Conservation (phyloP, 73 alveolate genomes). For the Paramecium primaurelia region DNA sequence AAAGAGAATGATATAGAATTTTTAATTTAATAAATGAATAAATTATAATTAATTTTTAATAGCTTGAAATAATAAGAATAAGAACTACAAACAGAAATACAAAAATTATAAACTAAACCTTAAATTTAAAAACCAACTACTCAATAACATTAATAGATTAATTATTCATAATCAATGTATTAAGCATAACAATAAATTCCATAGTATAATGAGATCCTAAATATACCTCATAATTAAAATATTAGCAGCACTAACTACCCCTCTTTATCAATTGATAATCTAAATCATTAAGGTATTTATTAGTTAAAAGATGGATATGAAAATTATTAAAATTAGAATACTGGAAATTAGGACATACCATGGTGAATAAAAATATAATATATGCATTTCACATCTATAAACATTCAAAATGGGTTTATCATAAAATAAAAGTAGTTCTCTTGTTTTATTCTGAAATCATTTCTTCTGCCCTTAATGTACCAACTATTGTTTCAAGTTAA, state of each 20-base stretch:
- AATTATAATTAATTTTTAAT: not conserved
- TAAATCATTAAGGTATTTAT: not conserved
- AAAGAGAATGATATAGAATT: not conserved
- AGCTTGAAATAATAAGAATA: not conserved
- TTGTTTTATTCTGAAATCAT: slow-evolving; percentile 13
- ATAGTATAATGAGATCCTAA: not conserved
- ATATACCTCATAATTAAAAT: not conserved
- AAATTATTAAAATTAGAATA: not conserved
- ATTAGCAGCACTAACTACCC: not conserved
- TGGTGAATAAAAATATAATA: not conserved
- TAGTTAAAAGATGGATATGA: not conserved
- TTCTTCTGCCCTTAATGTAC: slow-evolving; percentile 19
- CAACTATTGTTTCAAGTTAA: slow-evolving; percentile 6
- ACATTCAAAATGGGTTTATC: not conserved
- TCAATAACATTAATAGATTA: not conserved
- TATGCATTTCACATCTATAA: not conserved
- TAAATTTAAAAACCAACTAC: not conserved
- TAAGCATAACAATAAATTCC: not conserved
- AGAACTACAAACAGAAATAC: not conserved
- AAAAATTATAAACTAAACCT: not conserved
- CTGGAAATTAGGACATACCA: not conserved
- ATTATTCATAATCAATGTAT: not conserved
- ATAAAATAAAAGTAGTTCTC: not conserved
- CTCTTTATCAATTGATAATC: not conserved
- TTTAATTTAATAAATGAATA: not conserved